phyloP scores from a whole-genome alignment of 495 filamentous ascomycete genomes.

The Penicillium macrosclerotiorum region DNA sequence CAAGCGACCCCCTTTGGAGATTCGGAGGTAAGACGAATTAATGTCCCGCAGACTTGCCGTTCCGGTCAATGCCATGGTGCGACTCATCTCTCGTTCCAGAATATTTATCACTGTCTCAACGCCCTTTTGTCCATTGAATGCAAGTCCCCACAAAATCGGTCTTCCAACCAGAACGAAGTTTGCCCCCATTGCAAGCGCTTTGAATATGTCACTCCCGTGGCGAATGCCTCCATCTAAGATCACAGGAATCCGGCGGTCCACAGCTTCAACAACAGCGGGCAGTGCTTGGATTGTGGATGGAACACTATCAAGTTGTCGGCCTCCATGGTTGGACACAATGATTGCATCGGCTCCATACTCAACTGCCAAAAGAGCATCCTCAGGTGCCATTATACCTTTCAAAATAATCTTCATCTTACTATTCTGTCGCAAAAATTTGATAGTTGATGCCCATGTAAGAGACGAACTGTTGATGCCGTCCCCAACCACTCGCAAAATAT shows the following conservation, averaged over 20 bases:
- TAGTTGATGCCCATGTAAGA: constrained; percentile 9
- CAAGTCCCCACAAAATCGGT: constrained; percentile 15
- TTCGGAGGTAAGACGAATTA: constrained; percentile 1
- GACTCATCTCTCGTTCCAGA: constrained; percentile 7
- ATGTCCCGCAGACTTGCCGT: neutral
- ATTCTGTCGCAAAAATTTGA: constrained; percentile 8
- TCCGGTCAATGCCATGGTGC: constrained; percentile 7
- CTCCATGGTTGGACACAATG: constrained; percentile 65
- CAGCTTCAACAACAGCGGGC: constrained; percentile 55
- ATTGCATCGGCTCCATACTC: constrained; percentile 58
- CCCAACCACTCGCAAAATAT: neutral
- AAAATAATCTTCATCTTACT: constrained; percentile 11
- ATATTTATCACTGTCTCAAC: constrained; percentile 12
- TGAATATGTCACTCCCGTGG: constrained; percentile 16
- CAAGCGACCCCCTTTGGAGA: constrained; percentile 1
- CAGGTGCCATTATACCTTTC: constrained; percentile 7
- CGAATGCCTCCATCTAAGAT: constrained; percentile 15
- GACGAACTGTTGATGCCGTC: constrained; percentile 7
- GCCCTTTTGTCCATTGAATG: constrained; percentile 5
- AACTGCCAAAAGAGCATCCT: constrained; percentile 37
- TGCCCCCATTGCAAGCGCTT: constrained; percentile 12
- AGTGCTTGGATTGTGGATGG: constrained; percentile 59
- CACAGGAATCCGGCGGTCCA: constrained; percentile 8
- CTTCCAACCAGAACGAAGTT: constrained; percentile 9
- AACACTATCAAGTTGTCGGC: constrained; percentile 58